These are phyloP conservation scores for Lecanosticta acicola DNA, from an alignment of 2,329 filamentous ascomycete species.

Conservation along the genomic window DNA sequence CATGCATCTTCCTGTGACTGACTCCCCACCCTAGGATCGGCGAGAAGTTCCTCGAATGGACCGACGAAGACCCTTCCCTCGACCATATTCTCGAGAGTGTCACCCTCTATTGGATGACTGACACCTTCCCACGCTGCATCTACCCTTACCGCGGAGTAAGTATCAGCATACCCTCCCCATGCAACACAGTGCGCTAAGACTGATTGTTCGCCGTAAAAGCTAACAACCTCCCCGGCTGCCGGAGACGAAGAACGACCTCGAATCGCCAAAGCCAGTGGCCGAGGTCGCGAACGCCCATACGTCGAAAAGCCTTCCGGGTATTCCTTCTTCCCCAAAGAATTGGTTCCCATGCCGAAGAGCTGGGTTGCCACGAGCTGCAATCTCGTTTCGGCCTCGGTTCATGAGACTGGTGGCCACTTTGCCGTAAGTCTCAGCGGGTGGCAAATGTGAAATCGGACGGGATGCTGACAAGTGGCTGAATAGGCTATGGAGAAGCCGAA, in stretches of 20 bases:
- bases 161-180: neutral
- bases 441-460: neutral
- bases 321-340: slow-evolving; percentile 41
- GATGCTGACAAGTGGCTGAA: slow-evolving; percentile 2
- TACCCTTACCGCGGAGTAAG: slow-evolving; percentile 42
- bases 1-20: too few species aligned
- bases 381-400: slow-evolving; percentile 36
- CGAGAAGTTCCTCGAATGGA: slow-evolving; percentile 53
- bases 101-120: slow-evolving; percentile 52
- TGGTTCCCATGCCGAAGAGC: slow-evolving; percentile 35
- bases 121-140: slow-evolving; percentile 43
- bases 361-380: slow-evolving; percentile 34
- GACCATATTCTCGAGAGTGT: slow-evolving; percentile 44
- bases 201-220: too few species aligned
- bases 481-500: slow-evolving; percentile 34
- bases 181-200: neutral
- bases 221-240: slow-evolving; percentile 4
- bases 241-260: slow-evolving; percentile 19
- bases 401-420: slow-evolving; percentile 38
- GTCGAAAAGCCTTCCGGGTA: slow-evolving; percentile 42
- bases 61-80: slow-evolving; percentile 39
- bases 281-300: slow-evolving; percentile 18
- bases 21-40: too few species aligned
- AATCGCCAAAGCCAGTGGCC: slow-evolving; percentile 10
- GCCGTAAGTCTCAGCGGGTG: slow-evolving; percentile 16